These are phyloP conservation scores for Murraya koenigii DNA, from an alignment of 345 rosid genomes.

Conservation along the genomic window DNA sequence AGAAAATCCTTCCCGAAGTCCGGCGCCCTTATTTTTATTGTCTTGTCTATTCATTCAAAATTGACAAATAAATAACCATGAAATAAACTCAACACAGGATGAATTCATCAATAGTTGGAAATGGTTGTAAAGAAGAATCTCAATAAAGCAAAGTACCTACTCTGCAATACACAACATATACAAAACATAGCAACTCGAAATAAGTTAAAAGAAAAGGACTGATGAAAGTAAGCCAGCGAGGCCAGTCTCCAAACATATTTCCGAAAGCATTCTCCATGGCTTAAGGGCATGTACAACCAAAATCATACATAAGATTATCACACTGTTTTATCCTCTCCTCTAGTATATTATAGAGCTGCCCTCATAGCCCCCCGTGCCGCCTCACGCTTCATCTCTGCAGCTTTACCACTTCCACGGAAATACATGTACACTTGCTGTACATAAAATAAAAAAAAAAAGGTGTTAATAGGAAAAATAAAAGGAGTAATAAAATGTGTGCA, in stretches of 20 bases:
- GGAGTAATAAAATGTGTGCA: background rate
- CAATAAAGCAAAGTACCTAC: background rate
- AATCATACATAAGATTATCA: background rate
- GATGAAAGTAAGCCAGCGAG: slow-evolving; percentile 6
- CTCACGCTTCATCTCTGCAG: slow-evolving; percentile 54
- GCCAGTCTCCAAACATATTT: background rate
- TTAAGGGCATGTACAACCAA: slow-evolving; percentile 12
- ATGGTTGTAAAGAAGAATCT: background rate
- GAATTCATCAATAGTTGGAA: background rate
- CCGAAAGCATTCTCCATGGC: background rate
- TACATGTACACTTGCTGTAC: slow-evolving; percentile 82
- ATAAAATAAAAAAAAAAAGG: background rate
- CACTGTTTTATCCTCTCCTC: background rate
- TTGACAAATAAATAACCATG: background rate
- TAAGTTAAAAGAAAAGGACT: background rate
- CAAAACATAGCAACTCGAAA: slow-evolving; percentile 4
- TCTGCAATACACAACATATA: slow-evolving; percentile 9
- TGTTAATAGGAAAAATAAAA: background rate
- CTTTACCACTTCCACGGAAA: slow-evolving; percentile 74
- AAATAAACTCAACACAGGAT: slow-evolving; percentile 1
- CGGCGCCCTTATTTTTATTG: background rate
- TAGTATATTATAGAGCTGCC: slow-evolving; percentile 56
- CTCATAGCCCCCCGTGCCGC: slow-evolving; percentile 62
- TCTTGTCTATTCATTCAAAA: background rate
- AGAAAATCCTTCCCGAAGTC: background rate